Evolutionary conservation across 805 yeast genomes (phyloP), one percentile per base, ranked within the genome.

Genomic region (Yamadazyma paraphyllophila): DNA sequence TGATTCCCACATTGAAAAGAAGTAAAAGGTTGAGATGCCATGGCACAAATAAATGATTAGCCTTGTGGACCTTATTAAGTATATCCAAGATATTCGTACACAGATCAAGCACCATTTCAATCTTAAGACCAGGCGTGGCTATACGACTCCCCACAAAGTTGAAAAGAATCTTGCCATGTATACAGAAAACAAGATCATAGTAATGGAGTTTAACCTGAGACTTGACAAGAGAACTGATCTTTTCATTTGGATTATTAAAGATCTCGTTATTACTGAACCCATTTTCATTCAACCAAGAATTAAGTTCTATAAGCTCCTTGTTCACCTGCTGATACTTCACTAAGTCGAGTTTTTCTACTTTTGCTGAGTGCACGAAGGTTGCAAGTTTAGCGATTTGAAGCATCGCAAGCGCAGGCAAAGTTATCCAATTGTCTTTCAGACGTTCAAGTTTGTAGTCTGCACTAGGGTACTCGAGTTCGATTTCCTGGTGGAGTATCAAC

Each of bases 11-110:
- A 36, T 69, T 68, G 52, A 77, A 74, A 10, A 78, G 56, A 10
- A 76, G 54, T 3, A 73, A 62, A 38, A 82, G 57, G 25, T 65
- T 69, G 39, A 70, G 50, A 69, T 78, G 77, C 85, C 85, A 81
- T 2, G 85, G 85, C 11, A 69, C 54, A 44, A 57, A 66, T 11
- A 69, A 47, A 7, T 53, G 43, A 1, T 63, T 62, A 4, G 61
- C 61, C 10, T 59, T 54, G 17, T 60, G 58, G 24, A 72, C 50
- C 44, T 60, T 57, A 36, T 57, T 55, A 26, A 70, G 50, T 7
- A 70, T 52, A 14, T 58, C 60, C 8, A 70, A 50, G 2, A 66
- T 58, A 14, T 67, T 63, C 11, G 54, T 53, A 41, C 66, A 62
- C 30, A 69, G 59, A 17, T 54, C 59, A 1, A 69, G 20, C 2